Percentiles rank a stretch among this genome's conserved stretches.
These are phyloP conservation scores for Fusarium euwallaceae DNA, from an alignment of 2,329 filamentous ascomycete species.

Conservation along the genomic window DNA sequence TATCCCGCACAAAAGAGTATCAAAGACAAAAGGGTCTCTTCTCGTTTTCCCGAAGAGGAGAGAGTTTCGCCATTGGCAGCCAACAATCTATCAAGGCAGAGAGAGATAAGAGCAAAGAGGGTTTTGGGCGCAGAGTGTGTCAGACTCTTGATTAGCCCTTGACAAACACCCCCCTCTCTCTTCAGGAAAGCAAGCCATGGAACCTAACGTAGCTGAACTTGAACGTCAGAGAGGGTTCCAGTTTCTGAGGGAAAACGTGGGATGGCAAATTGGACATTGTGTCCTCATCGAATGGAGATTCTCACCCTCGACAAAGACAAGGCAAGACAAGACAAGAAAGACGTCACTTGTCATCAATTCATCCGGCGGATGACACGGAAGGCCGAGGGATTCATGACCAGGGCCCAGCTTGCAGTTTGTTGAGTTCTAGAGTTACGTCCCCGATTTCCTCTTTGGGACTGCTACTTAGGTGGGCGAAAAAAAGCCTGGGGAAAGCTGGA, in stretches of 20 bases:
- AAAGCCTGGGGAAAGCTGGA: constrained; percentile 36
- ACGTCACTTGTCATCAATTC: constrained; percentile 23
- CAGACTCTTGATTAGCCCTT: constrained; percentile 5
- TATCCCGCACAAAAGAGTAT: constrained; percentile 6
- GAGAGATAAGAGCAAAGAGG: constrained; percentile 15
- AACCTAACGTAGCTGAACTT: not conserved
- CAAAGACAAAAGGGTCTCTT: constrained; percentile 20
- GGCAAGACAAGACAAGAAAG: not conserved
- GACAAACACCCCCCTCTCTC: not conserved
- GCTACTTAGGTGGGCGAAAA: constrained; percentile 16
- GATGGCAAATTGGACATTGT: constrained; percentile 5
- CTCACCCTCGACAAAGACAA: not conserved
- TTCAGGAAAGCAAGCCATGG: not conserved
- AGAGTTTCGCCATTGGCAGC: constrained; percentile 1
- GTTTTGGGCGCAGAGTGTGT: not conserved
- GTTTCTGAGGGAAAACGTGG: not conserved
- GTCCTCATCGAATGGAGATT: constrained; percentile 2
- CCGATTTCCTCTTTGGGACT: constrained; percentile 35
- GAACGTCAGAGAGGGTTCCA: not conserved
- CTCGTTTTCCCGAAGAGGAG: not conserved
- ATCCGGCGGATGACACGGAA: constrained; percentile 19
- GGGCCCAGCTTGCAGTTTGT: constrained; percentile 36
- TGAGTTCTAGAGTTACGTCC: constrained; percentile 27
- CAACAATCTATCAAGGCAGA: not conserved
- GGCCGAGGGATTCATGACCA: constrained; percentile 12